These are phyloP conservation scores for Pythium brassicae DNA, from an alignment of 352 stramenopile genomes.

Conservation along the genomic window DNA sequence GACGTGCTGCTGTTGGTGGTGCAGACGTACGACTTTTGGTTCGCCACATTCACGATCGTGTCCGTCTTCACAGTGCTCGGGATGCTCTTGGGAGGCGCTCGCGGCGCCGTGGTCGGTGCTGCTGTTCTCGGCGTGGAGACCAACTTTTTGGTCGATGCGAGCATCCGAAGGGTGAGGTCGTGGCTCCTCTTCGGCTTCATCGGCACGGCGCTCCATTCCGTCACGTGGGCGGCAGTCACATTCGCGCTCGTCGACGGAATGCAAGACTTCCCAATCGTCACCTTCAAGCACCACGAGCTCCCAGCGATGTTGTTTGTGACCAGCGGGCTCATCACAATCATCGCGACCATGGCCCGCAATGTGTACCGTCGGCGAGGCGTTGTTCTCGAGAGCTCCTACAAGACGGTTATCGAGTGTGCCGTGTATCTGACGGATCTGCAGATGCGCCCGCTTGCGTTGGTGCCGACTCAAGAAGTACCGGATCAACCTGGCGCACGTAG, in stretches of 20 bases:
- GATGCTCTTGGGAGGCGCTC: background rate
- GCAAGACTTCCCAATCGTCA: background rate
- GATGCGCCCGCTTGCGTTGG: background rate
- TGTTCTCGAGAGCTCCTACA: background rate
- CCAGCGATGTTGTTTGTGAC: constrained; percentile 5
- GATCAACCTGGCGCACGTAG: background rate
- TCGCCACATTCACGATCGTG: constrained; percentile 3
- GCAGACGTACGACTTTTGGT: constrained; percentile 12
- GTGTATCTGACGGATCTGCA: constrained; percentile 8
- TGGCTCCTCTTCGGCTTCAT: constrained; percentile 8
- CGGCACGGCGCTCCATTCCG: background rate
- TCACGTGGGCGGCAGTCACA: constrained; percentile 2
- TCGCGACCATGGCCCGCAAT: constrained; percentile 11
- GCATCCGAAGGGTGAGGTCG: constrained; percentile 7
- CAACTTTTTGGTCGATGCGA: constrained; percentile 17
- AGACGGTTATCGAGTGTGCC: constrained; percentile 6
- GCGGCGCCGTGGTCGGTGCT: constrained; percentile 6
- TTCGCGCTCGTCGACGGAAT: constrained; percentile 4
- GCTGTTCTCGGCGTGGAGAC: constrained; percentile 6
- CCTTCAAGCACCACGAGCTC: constrained; percentile 3
- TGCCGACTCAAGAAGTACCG: background rate
- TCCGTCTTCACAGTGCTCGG: constrained; percentile 4
- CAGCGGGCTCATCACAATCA: constrained; percentile 10
- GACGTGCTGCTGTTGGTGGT: constrained; percentile 10
- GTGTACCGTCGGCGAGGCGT: constrained; percentile 10